phyloP scores from a whole-genome alignment of 192 early-diverging fungal species.

The Entomortierella chlamydospora region DNA sequence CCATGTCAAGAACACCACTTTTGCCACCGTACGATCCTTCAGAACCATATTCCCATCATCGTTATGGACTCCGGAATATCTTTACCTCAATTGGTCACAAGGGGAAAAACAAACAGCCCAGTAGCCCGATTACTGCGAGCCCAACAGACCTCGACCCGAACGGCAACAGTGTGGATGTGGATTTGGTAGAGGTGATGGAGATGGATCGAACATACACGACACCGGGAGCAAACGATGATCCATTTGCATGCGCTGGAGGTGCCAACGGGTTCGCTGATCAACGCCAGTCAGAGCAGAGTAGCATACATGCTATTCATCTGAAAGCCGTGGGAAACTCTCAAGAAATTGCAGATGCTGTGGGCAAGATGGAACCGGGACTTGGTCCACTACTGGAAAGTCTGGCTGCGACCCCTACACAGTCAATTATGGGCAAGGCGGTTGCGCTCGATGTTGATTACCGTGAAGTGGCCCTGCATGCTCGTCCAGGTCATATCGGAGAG shows the following conservation, averaged over 20 bases:
- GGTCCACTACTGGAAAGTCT: not conserved
- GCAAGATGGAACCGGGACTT: not conserved
- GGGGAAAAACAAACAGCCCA: constrained; percentile 8
- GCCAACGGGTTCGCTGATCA: not conserved
- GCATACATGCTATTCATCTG: too few relatives aligned
- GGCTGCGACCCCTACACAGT: not conserved
- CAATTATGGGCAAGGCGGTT: constrained; percentile 13
- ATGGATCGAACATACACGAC: not conserved
- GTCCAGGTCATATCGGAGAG: constrained; percentile 36
- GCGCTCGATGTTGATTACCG: constrained; percentile 8
- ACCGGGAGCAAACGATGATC: not conserved
- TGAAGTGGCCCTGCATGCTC: constrained; percentile 21
- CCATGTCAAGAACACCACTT: not conserved
- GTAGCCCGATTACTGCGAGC: too few relatives aligned
- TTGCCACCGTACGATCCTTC: not conserved
- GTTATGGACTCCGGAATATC: constrained; percentile 15
- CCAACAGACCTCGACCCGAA: not conserved
- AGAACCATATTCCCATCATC: not conserved
- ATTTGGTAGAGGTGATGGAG: not conserved
- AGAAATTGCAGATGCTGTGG: not conserved
- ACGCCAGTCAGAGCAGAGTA: not conserved
- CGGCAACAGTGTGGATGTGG: not conserved
- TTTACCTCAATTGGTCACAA: constrained; percentile 21
- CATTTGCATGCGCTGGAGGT: not conserved
- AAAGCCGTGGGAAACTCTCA: not conserved